Base-by-base conservation (phyloP, 225 moss, liverwort and hornwort genomes). In the Lunularia cruciata region DNA sequence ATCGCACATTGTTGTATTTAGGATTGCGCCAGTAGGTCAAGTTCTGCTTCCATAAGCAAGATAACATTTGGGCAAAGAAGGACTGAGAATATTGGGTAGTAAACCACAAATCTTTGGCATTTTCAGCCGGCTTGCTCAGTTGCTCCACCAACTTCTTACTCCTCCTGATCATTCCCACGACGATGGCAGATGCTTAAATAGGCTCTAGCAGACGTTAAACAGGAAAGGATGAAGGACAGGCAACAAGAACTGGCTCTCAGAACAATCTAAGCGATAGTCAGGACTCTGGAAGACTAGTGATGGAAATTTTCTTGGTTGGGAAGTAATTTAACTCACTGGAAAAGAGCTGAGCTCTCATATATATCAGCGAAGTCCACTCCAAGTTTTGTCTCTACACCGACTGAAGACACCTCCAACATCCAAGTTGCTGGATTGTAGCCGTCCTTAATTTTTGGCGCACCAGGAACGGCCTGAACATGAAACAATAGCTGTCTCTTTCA, bases 11-110 rank as follows among this genome's bases (percentile, higher is more conserved):
- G 63, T 91, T 94, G 82, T 85, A 94, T 4, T 86, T 73, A 0
- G 87, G 71, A 70, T 82, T 89, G 8, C 94, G 86, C 89, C 90
- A 94, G 36, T 94, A 94, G 2, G 91, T 91, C 83, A 83, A 73
- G 67, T 86, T 76, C 68, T 94, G 94, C 76, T 94, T 94, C 94
- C 94, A 94, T 47, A 94, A 67, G 54, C 90, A 91, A 1, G 87
- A 84, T 28, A 62, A 76, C 27, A 94, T 73, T 74, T 94, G 94
- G 30, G 75, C 62, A 56, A 83, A 74, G 78, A 91, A 86, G 32
- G 89, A 75, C 57, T 86, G 94, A 0, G 91, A 81, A 11, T 8
- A 89, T 40, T 84, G 83, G 18, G 87, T 80, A 23, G 87, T 80
- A 56, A 79, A 94, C 74, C 77, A 69, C 67, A 91, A 67, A 63